Evolutionary conservation across 1,139 yeast genomes (phyloP), one percentile per base, ranked within the genome.

Genomic region (Yamadazyma dendronema): DNA sequence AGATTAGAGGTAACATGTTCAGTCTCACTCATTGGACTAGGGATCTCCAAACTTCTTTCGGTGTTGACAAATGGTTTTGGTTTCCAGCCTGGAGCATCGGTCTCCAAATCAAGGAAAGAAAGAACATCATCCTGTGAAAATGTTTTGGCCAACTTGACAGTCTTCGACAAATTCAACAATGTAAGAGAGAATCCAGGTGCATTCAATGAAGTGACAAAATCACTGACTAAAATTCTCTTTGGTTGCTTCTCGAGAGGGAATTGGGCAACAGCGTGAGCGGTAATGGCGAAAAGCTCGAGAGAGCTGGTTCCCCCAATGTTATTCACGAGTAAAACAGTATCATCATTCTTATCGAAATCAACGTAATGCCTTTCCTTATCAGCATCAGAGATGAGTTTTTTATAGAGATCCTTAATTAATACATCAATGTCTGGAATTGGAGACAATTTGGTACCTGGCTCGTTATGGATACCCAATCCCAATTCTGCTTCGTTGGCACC

Each of bases 391-490:
- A 79, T 70, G 42, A 84, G 59, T 42, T 79, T 62, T 42, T 74
- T 65, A 44, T 74, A 75, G 56, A 84, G 64, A n/a, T 67, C 65
- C 28, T 68, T 65, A 37, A 81, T 61, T 38, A 87, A 62, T 1
- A 71, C 73, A 29, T 76, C 80, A 35, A 84, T 74, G 2, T 74
- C 55, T 17, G 95, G 95, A 48, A 89, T 78, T 30, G 94, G 92
- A 14, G 77, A 72, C 33, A 84, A 60, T 48, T 83, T 77, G 46
- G 77, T 70, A 40, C 97, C 97, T 0, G 96, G 94, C 57, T 90
- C 97, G 54, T 90, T 90, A 61, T 90, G 97, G 44, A 90, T 90
- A 34, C 97, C 97, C 80, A 90, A 83, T 19, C 97, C 97, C 45
- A 90, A 72, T 60, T 90, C 97, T 50, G 84, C 83, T 57, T 87